Evolutionary conservation across 2,329 filamentous ascomycete genomes (phyloP).

Genomic region (Clonostachys sp.): DNA sequence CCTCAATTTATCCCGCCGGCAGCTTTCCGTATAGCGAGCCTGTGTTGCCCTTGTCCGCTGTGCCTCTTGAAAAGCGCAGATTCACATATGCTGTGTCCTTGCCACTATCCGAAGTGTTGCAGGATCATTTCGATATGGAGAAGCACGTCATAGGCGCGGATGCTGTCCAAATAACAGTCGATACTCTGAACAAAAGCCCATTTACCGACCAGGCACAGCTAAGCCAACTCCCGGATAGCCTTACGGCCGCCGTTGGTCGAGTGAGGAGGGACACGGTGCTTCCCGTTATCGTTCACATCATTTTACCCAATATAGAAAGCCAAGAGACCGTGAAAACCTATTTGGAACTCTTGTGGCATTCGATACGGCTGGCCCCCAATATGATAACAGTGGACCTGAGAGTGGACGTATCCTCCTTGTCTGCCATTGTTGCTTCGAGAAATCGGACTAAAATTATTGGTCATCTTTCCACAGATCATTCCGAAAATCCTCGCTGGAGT

Average conservation of each 20-base stretch:
- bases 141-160: conserved; percentile 40
- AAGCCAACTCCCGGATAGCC: background rate
- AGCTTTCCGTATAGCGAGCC: conserved; percentile 56
- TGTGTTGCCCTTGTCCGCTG: conserved; percentile 59
- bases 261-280: background rate
- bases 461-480: background rate
- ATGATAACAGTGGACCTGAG: conserved; percentile 60
- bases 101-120: conserved; percentile 50
- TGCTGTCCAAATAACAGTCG: background rate
- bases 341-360: background rate
- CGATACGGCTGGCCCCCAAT: conserved; percentile 53
- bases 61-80: conserved; percentile 53
- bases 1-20: conserved; percentile 50
- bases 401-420: conserved; percentile 18
- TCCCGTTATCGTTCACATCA: background rate
- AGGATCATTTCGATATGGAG: conserved; percentile 53
- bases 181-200: background rate
- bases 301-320: background rate
- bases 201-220: background rate
- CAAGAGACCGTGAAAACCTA: background rate
- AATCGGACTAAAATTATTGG: background rate
- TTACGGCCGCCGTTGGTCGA: background rate
- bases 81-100: conserved; percentile 67
- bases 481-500: background rate
- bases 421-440: background rate